Evolutionary conservation across 1,284 basidiomycete species (phyloP).

Genomic region (Ceratobasidium papillatum): DNA sequence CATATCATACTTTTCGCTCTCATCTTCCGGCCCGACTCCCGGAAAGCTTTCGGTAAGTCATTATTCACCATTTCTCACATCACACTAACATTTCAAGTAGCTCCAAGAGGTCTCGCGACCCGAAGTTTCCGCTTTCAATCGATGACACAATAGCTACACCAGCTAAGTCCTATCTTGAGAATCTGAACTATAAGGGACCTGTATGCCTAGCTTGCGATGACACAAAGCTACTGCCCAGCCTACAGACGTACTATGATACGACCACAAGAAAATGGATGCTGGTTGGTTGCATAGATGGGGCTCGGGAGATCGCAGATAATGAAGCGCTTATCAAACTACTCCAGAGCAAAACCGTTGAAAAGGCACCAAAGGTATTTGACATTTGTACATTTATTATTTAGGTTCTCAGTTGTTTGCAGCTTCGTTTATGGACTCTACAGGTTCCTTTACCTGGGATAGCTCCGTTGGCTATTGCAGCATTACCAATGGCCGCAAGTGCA

Average conservation of each 20-base stretch:
- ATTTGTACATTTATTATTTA: neutral
- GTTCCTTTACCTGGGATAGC: conserved; percentile 41
- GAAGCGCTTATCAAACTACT: conserved; percentile 45
- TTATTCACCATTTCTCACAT: neutral
- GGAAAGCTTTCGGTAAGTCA: neutral
- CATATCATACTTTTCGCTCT: conserved; percentile 7
- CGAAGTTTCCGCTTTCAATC: conserved; percentile 47
- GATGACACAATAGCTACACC: conserved; percentile 44
- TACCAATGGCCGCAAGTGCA: conserved; percentile 42
- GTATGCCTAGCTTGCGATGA: conserved; percentile 38
- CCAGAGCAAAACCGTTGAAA: neutral
- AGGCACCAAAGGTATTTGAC: conserved; percentile 23
- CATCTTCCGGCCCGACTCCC: neutral
- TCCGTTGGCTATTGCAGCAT: neutral
- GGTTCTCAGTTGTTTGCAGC: neutral
- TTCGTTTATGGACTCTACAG: conserved; percentile 46
- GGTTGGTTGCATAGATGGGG: conserved; percentile 47
- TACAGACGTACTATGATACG: conserved; percentile 47
- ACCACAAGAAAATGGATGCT: conserved; percentile 45
- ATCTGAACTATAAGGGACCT: conserved; percentile 12
- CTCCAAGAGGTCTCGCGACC: neutral
- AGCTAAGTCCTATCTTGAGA: conserved; percentile 21
- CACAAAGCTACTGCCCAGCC: conserved; percentile 44
- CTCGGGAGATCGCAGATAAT: conserved; percentile 43
- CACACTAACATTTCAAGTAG: neutral